Conservation (phyloP, 108 stramenopile species). For the Poteriospumella lacustris region DNA sequence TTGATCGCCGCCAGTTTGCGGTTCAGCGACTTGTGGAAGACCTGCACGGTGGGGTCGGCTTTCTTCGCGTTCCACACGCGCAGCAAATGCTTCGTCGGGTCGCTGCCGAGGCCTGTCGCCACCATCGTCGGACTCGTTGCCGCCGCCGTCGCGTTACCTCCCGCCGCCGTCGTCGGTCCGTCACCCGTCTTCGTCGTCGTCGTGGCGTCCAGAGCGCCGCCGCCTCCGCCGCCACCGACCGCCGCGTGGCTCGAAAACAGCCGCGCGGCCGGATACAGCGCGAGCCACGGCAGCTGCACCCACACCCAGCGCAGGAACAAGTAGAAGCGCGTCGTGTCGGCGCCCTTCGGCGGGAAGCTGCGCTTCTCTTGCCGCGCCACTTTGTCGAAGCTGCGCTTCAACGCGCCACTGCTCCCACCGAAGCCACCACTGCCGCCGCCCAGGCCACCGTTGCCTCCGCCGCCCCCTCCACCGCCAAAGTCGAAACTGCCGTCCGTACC, state of each 20-base stretch:
- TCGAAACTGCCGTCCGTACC: too few relatives aligned
- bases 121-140: too few relatives aligned
- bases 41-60: not conserved
- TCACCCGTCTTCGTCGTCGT: not conserved
- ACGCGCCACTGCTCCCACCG: too few relatives aligned
- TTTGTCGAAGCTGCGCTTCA: not conserved
- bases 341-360: conserved; percentile 2
- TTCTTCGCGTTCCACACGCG: not conserved
- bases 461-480: too few relatives aligned
- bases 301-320: conserved; percentile 64
- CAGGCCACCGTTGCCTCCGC: too few relatives aligned
- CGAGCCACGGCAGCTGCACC: conserved; percentile 68
- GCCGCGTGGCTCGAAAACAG: too few relatives aligned
- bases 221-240: not conserved
- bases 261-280: conserved; percentile 36
- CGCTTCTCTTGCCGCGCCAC: not conserved
- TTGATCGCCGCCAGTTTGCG: not conserved
- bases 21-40: not conserved
- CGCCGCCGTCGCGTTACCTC: too few relatives aligned
- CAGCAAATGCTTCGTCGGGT: not conserved
- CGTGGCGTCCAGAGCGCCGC: not conserved
- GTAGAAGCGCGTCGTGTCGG: conserved; percentile 36
- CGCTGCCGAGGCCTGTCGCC: too few relatives aligned
- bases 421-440: too few relatives aligned
- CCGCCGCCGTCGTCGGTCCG: not conserved